Evolutionary conservation across 2,329 filamentous ascomycete species (phyloP), one percentile per base, ranked within the genome.

Genomic region (Colletotrichum tabaci): DNA sequence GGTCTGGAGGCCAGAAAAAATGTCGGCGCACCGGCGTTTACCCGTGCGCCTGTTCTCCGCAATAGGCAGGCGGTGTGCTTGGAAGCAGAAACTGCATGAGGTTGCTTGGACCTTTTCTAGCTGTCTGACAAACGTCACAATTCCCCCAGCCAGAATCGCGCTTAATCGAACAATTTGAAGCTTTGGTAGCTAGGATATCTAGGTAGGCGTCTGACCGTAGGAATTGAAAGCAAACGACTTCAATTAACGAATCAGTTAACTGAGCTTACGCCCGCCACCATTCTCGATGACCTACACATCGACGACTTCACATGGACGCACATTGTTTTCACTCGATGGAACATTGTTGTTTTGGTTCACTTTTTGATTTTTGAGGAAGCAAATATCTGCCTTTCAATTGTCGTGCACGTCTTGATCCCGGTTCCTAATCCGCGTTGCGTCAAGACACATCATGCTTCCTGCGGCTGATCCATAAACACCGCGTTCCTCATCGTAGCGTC

Each of bases 401-500:
- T 71, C 62, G 26, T 67, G 67, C 55, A 61, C 55, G 67, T 66
- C 57, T 44, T 67, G 67, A 66, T 71, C 67, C 67, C 55, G 26
- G 55, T 46, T 71, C 67, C 55, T 61, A 67, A 71, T 71, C 67
- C 67, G 44, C 61, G 66, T 58, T 53, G 66, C 61, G 55, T 67
- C 55, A 61, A 71, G 69, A 70, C 66, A 70, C 66, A 65, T 63
- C 53, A 60, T 69, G 56, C 67, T 70, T 66, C 67, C 67, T 42
- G 42, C 57, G 60, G 58, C 47, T 40, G 52, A 23, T 63, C 61
- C 60, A 23, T 72, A 72, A 69, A 72, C 66, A 72, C 65, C 52
- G 66, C 69, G 16, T 69, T 72, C 66, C 69, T 72, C 69, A 60
- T 72, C 69, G 13, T 72, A 55, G 40, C 53, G 58, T 72, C 69